Evolutionary conservation across 176 grass and related monocot species (phyloP).

Genomic region (Carex pumila): DNA sequence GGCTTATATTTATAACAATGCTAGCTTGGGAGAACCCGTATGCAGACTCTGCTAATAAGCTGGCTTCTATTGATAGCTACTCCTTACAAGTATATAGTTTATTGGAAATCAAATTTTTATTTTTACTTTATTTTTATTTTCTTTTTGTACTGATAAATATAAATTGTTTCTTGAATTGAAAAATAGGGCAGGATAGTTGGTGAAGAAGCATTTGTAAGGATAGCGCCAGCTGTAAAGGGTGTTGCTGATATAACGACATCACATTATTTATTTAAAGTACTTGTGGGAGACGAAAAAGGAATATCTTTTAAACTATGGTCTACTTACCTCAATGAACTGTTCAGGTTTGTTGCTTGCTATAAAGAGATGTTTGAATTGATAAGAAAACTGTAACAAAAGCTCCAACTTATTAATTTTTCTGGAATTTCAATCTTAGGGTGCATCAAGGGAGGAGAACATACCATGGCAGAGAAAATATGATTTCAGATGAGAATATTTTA

Average conservation of each 20-base stretch:
- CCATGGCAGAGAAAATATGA: constrained; percentile 45
- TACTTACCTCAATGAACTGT: constrained; percentile 73
- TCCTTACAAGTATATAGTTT: constrained; percentile 53
- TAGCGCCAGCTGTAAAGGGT: constrained; percentile 77
- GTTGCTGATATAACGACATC: constrained; percentile 62
- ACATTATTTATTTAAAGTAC: constrained; percentile 79
- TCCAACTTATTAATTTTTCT: not conserved
- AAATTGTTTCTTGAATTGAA: constrained; percentile 32
- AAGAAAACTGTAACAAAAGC: constrained; percentile 11
- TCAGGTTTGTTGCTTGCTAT: constrained; percentile 57
- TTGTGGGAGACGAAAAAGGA: constrained; percentile 64
- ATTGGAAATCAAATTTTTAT: constrained; percentile 14
- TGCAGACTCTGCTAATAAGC: constrained; percentile 21
- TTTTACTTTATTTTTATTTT: not conserved
- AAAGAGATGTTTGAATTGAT: not conserved
- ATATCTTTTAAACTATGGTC: constrained; percentile 69
- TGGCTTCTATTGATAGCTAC: constrained; percentile 40
- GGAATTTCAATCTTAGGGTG: constrained; percentile 39
- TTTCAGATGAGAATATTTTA: constrained; percentile 66
- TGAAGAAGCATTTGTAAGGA: constrained; percentile 89
- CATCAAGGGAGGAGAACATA: constrained; percentile 80
- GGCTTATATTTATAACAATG: constrained; percentile 97
- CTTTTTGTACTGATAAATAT: not conserved
- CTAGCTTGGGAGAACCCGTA: constrained; percentile 91
- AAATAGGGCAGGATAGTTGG: constrained; percentile 74